These are phyloP conservation scores for Leishmania braziliensis DNA, from an alignment of 208 protist genomes.

Conservation along the genomic window DNA sequence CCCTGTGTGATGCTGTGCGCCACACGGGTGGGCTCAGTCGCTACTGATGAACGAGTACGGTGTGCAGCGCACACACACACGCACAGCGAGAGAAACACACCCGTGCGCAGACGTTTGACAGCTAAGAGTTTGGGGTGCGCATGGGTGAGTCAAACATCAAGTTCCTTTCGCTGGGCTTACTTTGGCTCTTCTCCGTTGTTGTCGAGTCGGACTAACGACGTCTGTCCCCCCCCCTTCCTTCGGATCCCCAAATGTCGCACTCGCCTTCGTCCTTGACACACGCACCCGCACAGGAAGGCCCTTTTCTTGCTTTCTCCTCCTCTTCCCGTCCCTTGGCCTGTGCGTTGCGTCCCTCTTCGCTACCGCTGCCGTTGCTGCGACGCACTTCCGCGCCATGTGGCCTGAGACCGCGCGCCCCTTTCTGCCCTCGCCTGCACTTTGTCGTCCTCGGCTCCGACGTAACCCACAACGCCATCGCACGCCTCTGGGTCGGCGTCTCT, in stretches of 20 bases:
- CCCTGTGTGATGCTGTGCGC: not conserved
- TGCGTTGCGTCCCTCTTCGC: not conserved
- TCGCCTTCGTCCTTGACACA: not conserved
- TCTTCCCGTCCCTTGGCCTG: not conserved
- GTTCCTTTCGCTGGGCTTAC: not conserved
- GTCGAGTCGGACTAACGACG: not conserved
- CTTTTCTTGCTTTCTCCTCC: not conserved
- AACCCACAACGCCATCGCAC: not conserved
- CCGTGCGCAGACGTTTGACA: not conserved
- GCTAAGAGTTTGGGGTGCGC: not conserved
- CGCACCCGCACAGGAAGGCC: not conserved
- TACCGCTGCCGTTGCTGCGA: not conserved
- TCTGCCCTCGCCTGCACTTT: not conserved
- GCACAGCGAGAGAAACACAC: not conserved
- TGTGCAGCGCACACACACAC: not conserved
- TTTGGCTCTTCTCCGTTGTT: not conserved
- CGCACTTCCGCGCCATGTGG: not conserved
- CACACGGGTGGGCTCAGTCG: not conserved
- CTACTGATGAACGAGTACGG: not conserved
- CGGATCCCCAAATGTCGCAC: not conserved
- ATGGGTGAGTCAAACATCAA: not conserved
- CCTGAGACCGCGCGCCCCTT: not conserved
- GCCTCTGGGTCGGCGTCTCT: no score
- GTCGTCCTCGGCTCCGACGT: not conserved
- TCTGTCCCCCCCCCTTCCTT: not conserved